phyloP scores from a whole-genome alignment of 306 rosid genomes.

The Vigna unguiculata region DNA sequence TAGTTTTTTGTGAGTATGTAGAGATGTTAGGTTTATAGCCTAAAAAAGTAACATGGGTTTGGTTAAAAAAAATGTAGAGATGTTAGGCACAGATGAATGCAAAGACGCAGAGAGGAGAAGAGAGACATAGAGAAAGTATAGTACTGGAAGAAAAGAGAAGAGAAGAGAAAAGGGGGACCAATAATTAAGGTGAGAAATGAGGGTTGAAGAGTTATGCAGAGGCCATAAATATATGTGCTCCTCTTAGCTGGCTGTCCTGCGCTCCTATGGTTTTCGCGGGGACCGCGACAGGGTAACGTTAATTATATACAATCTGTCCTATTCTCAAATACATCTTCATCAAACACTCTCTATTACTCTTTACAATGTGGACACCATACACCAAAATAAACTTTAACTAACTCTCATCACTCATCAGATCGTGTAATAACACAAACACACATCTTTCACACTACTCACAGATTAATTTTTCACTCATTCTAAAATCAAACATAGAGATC shows the following conservation, averaged over 20 bases:
- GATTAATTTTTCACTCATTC: too few species aligned
- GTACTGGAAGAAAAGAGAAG: neutral
- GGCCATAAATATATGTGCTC: constrained; percentile 51
- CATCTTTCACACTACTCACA: too few species aligned
- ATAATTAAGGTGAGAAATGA: constrained; percentile 43
- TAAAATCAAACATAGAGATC: too few species aligned
- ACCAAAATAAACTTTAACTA: too few species aligned
- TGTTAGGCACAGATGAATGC: too few species aligned
- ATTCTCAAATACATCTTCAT: neutral
- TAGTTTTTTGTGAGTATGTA: too few species aligned
- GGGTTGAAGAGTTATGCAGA: constrained; percentile 48
- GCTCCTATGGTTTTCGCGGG: constrained; percentile 43
- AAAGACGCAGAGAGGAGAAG: too few species aligned
- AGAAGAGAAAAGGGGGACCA: constrained; percentile 57
- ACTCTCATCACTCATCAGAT: too few species aligned
- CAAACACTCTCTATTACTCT: neutral
- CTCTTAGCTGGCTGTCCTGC: constrained; percentile 62
- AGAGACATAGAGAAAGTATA: too few species aligned
- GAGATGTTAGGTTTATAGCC: neutral
- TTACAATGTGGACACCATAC: neutral
- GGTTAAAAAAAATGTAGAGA: too few species aligned
- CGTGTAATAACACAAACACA: too few species aligned
- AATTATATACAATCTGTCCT: neutral
- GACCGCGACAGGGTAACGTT: constrained; percentile 41
- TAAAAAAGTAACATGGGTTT: neutral